These are phyloP conservation scores for Nemania sp. DNA, from an alignment of 2,329 filamentous ascomycete species.

Conservation along the genomic window DNA sequence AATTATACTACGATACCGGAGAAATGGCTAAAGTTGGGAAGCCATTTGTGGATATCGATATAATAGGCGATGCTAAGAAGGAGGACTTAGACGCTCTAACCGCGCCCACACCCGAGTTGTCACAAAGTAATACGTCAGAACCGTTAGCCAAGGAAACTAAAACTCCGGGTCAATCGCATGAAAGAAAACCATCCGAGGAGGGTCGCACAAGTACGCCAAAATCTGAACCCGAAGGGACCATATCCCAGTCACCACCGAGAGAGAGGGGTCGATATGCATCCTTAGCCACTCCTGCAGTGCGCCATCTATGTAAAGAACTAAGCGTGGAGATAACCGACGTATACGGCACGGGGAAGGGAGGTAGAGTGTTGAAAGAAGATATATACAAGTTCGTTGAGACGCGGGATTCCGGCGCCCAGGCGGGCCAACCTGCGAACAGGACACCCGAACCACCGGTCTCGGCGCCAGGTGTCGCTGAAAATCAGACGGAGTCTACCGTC, in stretches of 20 bases:
- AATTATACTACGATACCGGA: constrained; percentile 90
- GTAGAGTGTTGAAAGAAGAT: constrained; percentile 90
- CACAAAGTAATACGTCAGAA: constrained; percentile 35
- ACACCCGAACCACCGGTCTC: constrained; percentile 40
- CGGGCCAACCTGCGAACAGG: constrained; percentile 27
- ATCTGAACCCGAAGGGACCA: constrained; percentile 16
- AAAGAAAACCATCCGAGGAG: constrained; percentile 15
- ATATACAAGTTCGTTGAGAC: constrained; percentile 71
- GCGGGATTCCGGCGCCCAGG: constrained; percentile 37
- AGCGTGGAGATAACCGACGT: constrained; percentile 78
- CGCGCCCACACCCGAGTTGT: constrained; percentile 39
- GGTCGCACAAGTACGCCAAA: constrained; percentile 12
- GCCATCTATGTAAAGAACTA: constrained; percentile 81
- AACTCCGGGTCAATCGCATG: constrained; percentile 29
- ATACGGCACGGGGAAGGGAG: constrained; percentile 84
- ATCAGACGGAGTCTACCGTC: constrained; percentile 69
- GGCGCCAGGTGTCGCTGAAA: constrained; percentile 42
- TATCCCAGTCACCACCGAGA: constrained; percentile 32
- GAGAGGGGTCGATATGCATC: constrained; percentile 67
- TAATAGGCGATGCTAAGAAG: constrained; percentile 73
- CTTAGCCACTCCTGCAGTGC: constrained; percentile 88
- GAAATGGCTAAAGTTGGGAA: constrained; percentile 96
- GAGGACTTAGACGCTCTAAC: constrained; percentile 56
- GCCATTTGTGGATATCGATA: constrained; percentile 93
- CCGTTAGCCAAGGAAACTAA: constrained; percentile 31